phyloP scores from a whole-genome alignment of 1,139 yeast species.

The Pneumocystis oryctolagi region DNA sequence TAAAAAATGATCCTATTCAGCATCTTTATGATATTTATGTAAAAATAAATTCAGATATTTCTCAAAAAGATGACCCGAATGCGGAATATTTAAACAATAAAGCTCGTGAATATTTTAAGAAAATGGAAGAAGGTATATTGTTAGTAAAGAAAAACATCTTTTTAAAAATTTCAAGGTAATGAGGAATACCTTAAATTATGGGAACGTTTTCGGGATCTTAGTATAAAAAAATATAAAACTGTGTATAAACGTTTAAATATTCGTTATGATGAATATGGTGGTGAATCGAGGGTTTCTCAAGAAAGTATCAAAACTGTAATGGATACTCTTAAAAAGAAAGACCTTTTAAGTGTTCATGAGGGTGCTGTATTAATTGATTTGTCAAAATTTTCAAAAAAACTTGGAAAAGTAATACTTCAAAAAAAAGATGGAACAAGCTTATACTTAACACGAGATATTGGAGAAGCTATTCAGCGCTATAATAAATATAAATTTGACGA shows the following conservation, averaged over 20 bases:
- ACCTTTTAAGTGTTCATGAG: constrained; percentile 67
- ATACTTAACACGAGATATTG: constrained; percentile 91
- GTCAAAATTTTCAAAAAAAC: constrained; percentile 72
- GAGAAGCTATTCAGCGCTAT: constrained; percentile 88
- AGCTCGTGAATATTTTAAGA: constrained; percentile 78
- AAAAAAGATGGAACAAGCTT: constrained; percentile 93
- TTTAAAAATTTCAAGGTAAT: constrained; percentile 34
- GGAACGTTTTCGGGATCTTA: constrained; percentile 77
- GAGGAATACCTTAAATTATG: constrained; percentile 62
- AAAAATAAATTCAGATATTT: constrained; percentile 49
- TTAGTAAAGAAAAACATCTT: not conserved
- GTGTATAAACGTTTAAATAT: constrained; percentile 90
- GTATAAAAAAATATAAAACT: constrained; percentile 69
- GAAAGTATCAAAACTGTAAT: constrained; percentile 57
- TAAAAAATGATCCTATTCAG: constrained; percentile 71
- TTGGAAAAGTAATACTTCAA: constrained; percentile 86
- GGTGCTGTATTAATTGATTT: constrained; percentile 87
- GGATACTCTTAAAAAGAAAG: constrained; percentile 47
- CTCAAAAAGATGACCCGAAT: constrained; percentile 3
- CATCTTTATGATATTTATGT: constrained; percentile 94
- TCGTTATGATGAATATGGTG: constrained; percentile 73
- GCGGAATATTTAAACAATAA: constrained; percentile 10
- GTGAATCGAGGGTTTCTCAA: constrained; percentile 85
- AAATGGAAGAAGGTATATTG: constrained; percentile 59
- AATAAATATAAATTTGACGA: constrained; percentile 77